Base-by-base conservation (phyloP, 805 yeast species). In the Candida parachauliodes region DNA sequence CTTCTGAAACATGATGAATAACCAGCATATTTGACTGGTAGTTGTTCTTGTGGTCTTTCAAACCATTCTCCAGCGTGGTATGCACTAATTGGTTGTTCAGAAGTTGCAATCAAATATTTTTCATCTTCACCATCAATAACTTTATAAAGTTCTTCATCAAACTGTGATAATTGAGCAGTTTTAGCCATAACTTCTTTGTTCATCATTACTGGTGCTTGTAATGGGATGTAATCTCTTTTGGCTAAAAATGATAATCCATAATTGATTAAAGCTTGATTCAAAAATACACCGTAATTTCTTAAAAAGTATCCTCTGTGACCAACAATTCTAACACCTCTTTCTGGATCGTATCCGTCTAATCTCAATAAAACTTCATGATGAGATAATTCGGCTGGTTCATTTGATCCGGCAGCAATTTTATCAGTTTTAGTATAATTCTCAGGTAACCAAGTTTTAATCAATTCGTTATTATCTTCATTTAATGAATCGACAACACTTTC, bases 151-250 rank as follows among this genome's bases (percentile, higher is more conserved):
- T 93, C 98, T 74, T 93, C 98, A 65, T 93, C 98, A 54, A 93
- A 93, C 59, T 93, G 89, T 25, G 97, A 88, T 62, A 93, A 80
- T 71, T 93, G 98, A 7, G 98, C 98, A 50, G 98, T 93, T 70
- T 87, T 89, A 51, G 98, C 98, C 98, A 93, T 93, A 41, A 88
- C 95, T 42, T 93, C 98, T 70, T 93, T 93, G 80, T 93, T 93
- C 96, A 93, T 88, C 98, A 93, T 93, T 31, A 91, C 96, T 41
- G 98, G 98, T 11, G 98, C 95, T 73, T 93, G 98, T 65, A 93
- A 74, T 46, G 98, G 95, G 39, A 74, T 72, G 73, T 88, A 93
- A 36, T 81, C 88, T 52, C 81, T 78, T 54, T 77, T 68, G 47
- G 86, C 77, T 62, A 93, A 76, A 68, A 88, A 89, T 43, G 76